Evolutionary conservation across 805 yeast species (phyloP), one percentile per base, ranked within the genome.

Genomic region (Ogataea methanolica): DNA sequence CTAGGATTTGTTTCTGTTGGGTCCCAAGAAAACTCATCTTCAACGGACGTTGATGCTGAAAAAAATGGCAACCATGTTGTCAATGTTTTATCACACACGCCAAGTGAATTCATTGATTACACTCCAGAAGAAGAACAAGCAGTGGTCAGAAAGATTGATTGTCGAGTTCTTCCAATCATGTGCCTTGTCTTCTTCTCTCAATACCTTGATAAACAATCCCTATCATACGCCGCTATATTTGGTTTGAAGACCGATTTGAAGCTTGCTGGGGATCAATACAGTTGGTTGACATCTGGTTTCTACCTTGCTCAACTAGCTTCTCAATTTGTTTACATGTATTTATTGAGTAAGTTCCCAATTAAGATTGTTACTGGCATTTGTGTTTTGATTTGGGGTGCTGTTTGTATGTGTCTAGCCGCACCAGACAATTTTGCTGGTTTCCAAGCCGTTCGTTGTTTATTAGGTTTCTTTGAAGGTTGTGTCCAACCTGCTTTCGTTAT

Each of bases 301-400:
- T 62, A 60, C 42, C 42, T 74, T 33, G 78, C 76, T 1, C 71
- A 74, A 48, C 49, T 74, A 41, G 66, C 63, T 22, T 67, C 67
- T 48, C 69, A 70, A 53, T 62, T 83, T 38, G 88, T 88, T 2
- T 83, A 82, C 61, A 62, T 82, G 44, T 57, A 65, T 39, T 37
- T 74, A 1, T 62, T 82, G 26, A 88, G 83, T 59, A 74, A 69
- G 50, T 75, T 79, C 47, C 83, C 83, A 1, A 71, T 83, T 52
- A 74, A 80, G 15, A 75, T 75, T 50, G 68, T 79, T 3, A 69
- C 76, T 2, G 68, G 79, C 16, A 54, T 63, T 1, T 78, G 75
- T 53, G 70, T 83, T 40, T 50, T 82, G 4, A 36, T 76, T 0
- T 85, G 92, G 90, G 89, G 88, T 11, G 59, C 76, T 12, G 63